Evolutionary conservation across 139 green algal species (phyloP), one percentile per base, ranked within the genome.

Genomic region (Haematococcus sp.): DNA sequence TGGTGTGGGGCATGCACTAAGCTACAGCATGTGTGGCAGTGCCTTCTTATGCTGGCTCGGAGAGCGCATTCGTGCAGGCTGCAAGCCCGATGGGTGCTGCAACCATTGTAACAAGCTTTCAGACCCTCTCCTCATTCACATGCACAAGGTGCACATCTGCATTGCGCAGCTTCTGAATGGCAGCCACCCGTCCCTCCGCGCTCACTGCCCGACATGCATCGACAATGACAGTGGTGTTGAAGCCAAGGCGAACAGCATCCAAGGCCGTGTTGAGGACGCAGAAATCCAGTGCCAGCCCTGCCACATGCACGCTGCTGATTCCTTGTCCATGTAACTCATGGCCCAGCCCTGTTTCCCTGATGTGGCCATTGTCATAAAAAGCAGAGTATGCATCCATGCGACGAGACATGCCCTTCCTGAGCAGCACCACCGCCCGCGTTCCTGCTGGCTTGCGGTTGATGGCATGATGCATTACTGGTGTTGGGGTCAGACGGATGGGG

Each of bases 281-380:
- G 4, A 69, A 31, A 16, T 69, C 63, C 32, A 69, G 63, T 7
- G 63, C 63, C 9, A 69, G 33, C 31, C 63, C 63, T 7, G 23
- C 63, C 33, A 69, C 63, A 16, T 69, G 34, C 63, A 69, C 63
- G 3, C 11, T 15, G 33, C 32, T 52, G 33, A 69, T 28, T 30
- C 33, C 63, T 27, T 69, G 32, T 15, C 19, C 32, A 15, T 28
- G 63, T 2, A 54, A 15, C 33, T 31, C 7, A 19, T 13, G 13
- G 3, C n/a, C 59, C 15, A 35, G 59, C 28, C 13, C 28, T 4
- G 59, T 66, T 4, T 66, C 7, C 59, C 30, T 9, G 28, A 67
- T 35, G 28, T 35, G 27, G 28, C 59, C 63, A 31, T 32, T 69
- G 63, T 69, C 63, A 52, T 27, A 69, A 31, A 69, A 69, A 4